Conservation (phyloP, 345 rosid species). For the Aquilaria sinensis region DNA sequence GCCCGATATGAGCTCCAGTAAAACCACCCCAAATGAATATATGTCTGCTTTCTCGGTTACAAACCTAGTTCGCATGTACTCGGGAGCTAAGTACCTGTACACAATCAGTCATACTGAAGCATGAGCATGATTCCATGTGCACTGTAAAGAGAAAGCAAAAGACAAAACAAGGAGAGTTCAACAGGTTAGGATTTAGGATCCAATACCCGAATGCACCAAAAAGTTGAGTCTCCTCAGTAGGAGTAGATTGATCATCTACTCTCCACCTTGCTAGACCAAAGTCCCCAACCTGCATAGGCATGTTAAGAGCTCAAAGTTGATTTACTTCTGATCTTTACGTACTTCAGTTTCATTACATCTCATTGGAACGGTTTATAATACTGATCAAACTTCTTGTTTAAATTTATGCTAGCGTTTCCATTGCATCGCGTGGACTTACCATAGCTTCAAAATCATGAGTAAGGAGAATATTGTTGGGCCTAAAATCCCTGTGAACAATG, state of each 20-base stretch:
- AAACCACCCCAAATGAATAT: constrained; percentile 35
- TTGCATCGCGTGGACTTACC: constrained; percentile 22
- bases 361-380: background rate
- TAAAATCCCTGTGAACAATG: constrained; percentile 59
- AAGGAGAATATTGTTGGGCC: constrained; percentile 59
- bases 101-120: background rate
- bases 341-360: background rate
- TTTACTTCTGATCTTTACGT: background rate
- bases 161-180: background rate
- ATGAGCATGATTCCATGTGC: background rate
- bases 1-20: constrained; percentile 34
- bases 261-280: constrained; percentile 68
- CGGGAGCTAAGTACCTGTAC: constrained; percentile 39
- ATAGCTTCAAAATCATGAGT: constrained; percentile 66
- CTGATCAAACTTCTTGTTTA: background rate
- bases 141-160: background rate
- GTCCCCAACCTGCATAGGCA: constrained; percentile 45
- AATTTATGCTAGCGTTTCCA: background rate
- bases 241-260: constrained; percentile 40
- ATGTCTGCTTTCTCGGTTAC: constrained; percentile 39
- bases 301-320: background rate
- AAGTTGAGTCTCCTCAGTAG: constrained; percentile 47
- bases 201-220: constrained; percentile 47
- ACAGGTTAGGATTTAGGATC: constrained; percentile 5
- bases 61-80: constrained; percentile 33